Evolutionary conservation across 352 stramenopile genomes (phyloP), one percentile per base, ranked within the genome.

Genomic region (Globisporangium paddicum): DNA sequence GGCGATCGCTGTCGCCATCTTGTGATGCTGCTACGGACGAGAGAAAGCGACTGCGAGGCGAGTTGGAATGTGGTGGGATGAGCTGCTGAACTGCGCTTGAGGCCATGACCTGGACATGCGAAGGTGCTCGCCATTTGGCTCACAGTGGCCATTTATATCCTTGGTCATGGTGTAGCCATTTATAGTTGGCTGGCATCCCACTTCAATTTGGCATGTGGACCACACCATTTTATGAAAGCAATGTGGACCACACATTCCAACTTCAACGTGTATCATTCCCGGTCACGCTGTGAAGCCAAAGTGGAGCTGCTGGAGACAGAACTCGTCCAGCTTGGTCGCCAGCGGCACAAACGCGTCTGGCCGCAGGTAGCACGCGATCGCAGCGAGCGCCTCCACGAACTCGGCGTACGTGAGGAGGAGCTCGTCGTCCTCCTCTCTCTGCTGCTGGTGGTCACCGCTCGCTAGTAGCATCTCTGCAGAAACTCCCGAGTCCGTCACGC

Each of bases 291-390:
- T 53, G 54, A 58, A 37, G 6, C 59, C 59, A 50, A 59, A 65
- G n/a, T 47, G 59, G 6, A 65, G 59, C 30, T 60, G 68, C 28
- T 74, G 70, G 10, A 69, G 65, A 49, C 87, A 86, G 50, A 89
- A 90, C 5, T 69, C 63, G 48, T 88, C 71, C 11, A 89, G 66
- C 51, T 87, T 88, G 6, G 59, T 58, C 25, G 78, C 68, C 11
- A 89, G 68, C 8, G 80, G 75, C 7, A 86, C 53, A 48, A 90
- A 90, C 2, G 74, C 68, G 58, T 87, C 75, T 2, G 76, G 78
- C 5, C 77, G 69, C 30, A 86, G 63, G 54, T 89, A 90, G 28
- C 75, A 86, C 4, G 73, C 76, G 18, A 90, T 60, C 2, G 80
- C 80, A 14, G 74, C 72, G 1, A 88, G 55, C 18, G 72, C 67